Evolutionary conservation across 306 rosid genomes (phyloP).

Genomic region (Quercus bicolor): DNA sequence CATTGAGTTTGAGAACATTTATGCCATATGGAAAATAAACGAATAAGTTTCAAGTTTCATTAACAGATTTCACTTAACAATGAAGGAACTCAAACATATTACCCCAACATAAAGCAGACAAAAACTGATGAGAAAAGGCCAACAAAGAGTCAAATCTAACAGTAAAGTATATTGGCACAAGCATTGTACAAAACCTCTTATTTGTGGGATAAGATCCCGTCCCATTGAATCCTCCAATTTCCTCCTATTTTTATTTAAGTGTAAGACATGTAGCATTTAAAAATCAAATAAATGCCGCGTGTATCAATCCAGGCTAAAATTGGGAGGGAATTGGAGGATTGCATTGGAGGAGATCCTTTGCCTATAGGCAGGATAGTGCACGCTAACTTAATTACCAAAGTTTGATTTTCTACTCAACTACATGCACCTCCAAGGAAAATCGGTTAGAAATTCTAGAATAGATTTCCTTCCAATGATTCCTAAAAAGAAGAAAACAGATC

Average conservation of each 20-base stretch:
- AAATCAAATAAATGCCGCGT: too few relatives aligned
- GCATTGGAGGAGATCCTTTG: too few relatives aligned
- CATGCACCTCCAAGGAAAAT: not conserved
- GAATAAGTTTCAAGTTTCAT: not conserved
- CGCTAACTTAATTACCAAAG: not conserved
- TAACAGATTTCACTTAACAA: not conserved
- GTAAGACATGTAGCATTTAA: too few relatives aligned
- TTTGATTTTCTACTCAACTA: not conserved
- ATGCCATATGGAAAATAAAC: slow-evolving; percentile 2
- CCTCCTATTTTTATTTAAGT: too few relatives aligned
- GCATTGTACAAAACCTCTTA: not conserved
- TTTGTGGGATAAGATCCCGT: not conserved
- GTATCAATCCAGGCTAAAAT: too few relatives aligned
- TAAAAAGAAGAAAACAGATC: not conserved
- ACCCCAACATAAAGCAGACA: not conserved
- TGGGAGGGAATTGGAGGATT: too few relatives aligned
- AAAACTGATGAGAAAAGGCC: not conserved
- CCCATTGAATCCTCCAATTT: too few relatives aligned
- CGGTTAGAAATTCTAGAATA: not conserved
- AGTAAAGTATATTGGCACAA: not conserved
- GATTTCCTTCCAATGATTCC: not conserved
- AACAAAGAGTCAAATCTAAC: not conserved
- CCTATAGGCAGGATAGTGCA: not conserved
- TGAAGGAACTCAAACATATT: not conserved
- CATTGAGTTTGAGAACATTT: not conserved